Percentiles rank a stretch among this genome's conserved stretches.
Evolutionary conservation across 805 yeast genomes (phyloP).

Genomic region (Yarrowia sp.): DNA sequence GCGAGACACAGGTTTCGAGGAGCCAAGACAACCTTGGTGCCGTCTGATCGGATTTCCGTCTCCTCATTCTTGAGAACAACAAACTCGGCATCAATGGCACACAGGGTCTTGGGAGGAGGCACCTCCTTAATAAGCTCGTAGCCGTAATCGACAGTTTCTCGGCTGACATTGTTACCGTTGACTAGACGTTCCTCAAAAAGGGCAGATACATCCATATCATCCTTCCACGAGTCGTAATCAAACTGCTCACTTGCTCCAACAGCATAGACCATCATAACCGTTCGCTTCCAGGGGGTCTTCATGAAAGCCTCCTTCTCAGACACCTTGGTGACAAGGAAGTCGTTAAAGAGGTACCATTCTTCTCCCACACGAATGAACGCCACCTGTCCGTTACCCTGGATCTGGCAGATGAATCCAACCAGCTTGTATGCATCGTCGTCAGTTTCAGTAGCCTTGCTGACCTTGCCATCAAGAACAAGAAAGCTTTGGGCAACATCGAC

Average conservation of each 20-base stretch:
- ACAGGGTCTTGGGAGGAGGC: slow-evolving; percentile 74
- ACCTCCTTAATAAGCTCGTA: slow-evolving; percentile 79
- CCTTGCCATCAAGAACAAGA: slow-evolving; percentile 18
- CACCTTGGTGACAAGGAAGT: slow-evolving; percentile 81
- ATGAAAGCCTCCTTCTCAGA: slow-evolving; percentile 80
- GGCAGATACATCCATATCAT: slow-evolving; percentile 64
- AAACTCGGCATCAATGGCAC: slow-evolving; percentile 97
- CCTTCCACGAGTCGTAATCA: slow-evolving; percentile 58
- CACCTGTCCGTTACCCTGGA: slow-evolving; percentile 50
- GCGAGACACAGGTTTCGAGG: slow-evolving; percentile 84
- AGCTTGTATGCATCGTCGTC: slow-evolving; percentile 45
- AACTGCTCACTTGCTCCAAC: slow-evolving; percentile 50
- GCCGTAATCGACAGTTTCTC: slow-evolving; percentile 65
- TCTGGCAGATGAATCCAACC: slow-evolving; percentile 51
- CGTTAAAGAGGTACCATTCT: slow-evolving; percentile 86
- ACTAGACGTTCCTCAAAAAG: slow-evolving; percentile 79
- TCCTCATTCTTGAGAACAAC: slow-evolving; percentile 81
- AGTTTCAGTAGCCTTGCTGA: background rate
- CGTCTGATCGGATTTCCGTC: slow-evolving; percentile 76
- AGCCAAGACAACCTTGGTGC: slow-evolving; percentile 68
- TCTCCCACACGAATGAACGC: slow-evolving; percentile 46
- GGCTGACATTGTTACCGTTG: slow-evolving; percentile 55
- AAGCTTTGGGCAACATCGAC: slow-evolving; percentile 25
- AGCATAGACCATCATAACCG: slow-evolving; percentile 73
- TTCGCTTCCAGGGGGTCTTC: slow-evolving; percentile 80